Percentiles rank a stretch among this genome's conserved stretches.
These are phyloP conservation scores for Canavalia ensiformis DNA, from an alignment of 306 rosid species.

Conservation along the genomic window DNA sequence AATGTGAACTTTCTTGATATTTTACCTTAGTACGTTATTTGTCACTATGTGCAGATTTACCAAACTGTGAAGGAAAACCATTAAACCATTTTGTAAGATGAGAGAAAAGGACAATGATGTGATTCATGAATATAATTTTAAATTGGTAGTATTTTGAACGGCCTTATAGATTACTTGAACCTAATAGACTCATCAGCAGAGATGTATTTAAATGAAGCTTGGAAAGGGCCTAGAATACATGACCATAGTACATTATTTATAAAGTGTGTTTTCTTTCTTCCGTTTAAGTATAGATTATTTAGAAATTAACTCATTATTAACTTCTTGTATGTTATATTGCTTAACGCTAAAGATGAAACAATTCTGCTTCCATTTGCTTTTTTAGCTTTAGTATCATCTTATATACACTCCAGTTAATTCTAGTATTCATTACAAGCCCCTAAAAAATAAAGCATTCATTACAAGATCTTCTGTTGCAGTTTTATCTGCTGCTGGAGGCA, in stretches of 20 bases:
- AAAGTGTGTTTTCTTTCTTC: background rate
- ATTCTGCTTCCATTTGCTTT: conserved; percentile 8
- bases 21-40: background rate
- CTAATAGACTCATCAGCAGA: background rate
- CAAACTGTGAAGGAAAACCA: conserved; percentile 25
- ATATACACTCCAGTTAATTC: conserved; percentile 25
- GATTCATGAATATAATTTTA: conserved; percentile 1
- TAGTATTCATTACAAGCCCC: conserved; percentile 39
- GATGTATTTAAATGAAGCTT: conserved; percentile 7
- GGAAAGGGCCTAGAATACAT: conserved; percentile 4
- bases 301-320: conserved; percentile 14
- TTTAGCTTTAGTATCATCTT: conserved; percentile 2
- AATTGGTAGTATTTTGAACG: conserved; percentile 17
- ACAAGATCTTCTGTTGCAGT: conserved; percentile 60
- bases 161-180: background rate
- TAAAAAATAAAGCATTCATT: conserved; percentile 35
- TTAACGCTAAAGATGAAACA: conserved; percentile 1
- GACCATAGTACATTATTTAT: background rate
- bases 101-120: background rate
- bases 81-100: conserved; percentile 23
- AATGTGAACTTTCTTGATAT: background rate
- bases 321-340: conserved; percentile 9
- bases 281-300: background rate
- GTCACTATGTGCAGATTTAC: conserved; percentile 24
- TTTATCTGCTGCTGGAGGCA: conserved; percentile 96